Conservation (phyloP, 2,329 filamentous ascomycete species). For the Xylariales sp. region DNA sequence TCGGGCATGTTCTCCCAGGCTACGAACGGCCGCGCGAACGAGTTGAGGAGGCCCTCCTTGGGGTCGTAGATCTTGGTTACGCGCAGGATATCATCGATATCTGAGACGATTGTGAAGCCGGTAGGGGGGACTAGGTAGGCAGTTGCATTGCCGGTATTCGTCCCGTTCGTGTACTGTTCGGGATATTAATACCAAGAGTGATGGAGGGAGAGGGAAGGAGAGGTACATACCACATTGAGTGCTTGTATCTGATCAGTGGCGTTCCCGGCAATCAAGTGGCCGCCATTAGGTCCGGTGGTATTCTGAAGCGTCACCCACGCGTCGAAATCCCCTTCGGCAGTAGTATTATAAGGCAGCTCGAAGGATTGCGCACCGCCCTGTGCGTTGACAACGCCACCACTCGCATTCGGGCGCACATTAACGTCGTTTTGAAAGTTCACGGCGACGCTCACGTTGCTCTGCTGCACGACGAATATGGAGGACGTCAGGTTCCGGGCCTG, state of each 20-base stretch:
- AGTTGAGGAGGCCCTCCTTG: slow-evolving; percentile 78
- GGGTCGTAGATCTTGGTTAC: slow-evolving; percentile 84
- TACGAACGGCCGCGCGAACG: slow-evolving; percentile 76
- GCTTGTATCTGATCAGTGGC: slow-evolving; percentile 73
- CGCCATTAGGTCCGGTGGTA: slow-evolving; percentile 61
- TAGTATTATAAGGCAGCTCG: slow-evolving; percentile 73
- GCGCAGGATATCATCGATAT: slow-evolving; percentile 85
- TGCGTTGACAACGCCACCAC: slow-evolving; percentile 63
- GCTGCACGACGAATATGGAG: slow-evolving; percentile 80
- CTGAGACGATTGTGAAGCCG: slow-evolving; percentile 78
- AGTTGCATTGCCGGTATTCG: slow-evolving; percentile 76
- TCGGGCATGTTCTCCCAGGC: slow-evolving; percentile 84
- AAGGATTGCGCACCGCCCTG: slow-evolving; percentile 71
- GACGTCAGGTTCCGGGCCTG: slow-evolving; percentile 80
- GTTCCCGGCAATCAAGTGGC: slow-evolving; percentile 70
- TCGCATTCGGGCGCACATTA: slow-evolving; percentile 62
- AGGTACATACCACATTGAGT: slow-evolving; percentile 63
- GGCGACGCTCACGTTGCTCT: slow-evolving; percentile 71
- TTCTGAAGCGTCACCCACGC: slow-evolving; percentile 73
- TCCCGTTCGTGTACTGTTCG: slow-evolving; percentile 67
- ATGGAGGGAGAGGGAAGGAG: background rate
- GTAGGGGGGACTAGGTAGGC: slow-evolving; percentile 78
- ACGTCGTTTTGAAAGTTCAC: slow-evolving; percentile 66
- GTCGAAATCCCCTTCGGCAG: slow-evolving; percentile 77
- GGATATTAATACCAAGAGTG: background rate